These are phyloP conservation scores for Gryganskiella cystojenkinii DNA, from an alignment of 192 early-diverging fungal genomes.

Conservation along the genomic window DNA sequence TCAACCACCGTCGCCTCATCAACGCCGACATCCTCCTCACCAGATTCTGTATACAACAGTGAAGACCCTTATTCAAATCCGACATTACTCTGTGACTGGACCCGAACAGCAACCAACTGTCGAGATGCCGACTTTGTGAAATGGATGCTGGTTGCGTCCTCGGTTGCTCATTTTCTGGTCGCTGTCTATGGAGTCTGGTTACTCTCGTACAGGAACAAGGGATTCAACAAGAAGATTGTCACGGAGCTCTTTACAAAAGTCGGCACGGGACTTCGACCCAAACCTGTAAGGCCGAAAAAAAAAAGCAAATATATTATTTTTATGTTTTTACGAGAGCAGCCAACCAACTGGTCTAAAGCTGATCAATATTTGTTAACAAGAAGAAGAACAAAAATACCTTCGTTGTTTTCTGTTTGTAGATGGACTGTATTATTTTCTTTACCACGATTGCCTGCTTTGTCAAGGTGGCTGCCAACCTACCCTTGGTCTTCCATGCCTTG, in stretches of 20 bases:
- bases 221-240: constrained; percentile 34
- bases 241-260: constrained; percentile 38
- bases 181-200: constrained; percentile 31
- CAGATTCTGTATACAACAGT: not conserved
- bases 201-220: constrained; percentile 35
- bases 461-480: constrained; percentile 27
- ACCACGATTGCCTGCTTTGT: constrained; percentile 16
- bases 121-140: constrained; percentile 27
- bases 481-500: constrained; percentile 1
- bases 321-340: no score
- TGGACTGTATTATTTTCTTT: constrained; percentile 49
- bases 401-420: constrained; percentile 6
- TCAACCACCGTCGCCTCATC: not conserved
- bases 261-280: constrained; percentile 42
- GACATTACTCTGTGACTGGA: constrained; percentile 34
- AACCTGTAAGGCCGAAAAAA: constrained; percentile 31
- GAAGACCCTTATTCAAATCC: not conserved
- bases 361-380: no score
- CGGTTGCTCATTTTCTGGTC: constrained; percentile 24
- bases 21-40: not conserved
- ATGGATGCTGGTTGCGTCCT: constrained; percentile 25
- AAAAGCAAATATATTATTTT: no score
- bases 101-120: constrained; percentile 17
- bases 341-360: no score
- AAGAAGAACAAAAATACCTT: not conserved